These are phyloP conservation scores for Camellia japonica DNA, from an alignment of 148 eudicot genomes.

Conservation along the genomic window DNA sequence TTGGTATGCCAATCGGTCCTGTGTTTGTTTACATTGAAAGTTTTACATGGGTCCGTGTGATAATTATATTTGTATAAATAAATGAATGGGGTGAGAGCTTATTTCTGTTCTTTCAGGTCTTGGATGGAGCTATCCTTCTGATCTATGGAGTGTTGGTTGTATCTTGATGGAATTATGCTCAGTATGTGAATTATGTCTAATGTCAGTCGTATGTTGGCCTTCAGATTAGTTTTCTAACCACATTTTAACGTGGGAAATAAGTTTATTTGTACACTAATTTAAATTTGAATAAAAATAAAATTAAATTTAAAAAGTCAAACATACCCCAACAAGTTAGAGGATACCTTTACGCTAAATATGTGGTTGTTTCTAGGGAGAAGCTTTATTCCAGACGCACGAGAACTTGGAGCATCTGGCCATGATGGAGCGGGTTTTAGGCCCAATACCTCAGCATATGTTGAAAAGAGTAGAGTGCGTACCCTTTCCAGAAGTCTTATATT, in stretches of 20 bases:
- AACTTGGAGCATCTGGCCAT: slow-evolving; percentile 67
- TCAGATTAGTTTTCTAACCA: not conserved
- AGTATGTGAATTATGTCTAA: slow-evolving; percentile 27
- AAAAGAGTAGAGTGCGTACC: slow-evolving; percentile 55
- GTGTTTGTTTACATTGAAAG: not conserved
- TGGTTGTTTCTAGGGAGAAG: slow-evolving; percentile 48
- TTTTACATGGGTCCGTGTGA: slow-evolving; percentile 7
- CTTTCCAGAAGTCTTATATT: slow-evolving; percentile 1
- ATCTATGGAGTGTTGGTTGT: slow-evolving; percentile 69
- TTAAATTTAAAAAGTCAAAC: no score
- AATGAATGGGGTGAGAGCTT: not conserved
- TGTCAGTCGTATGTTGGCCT: slow-evolving; percentile 5
- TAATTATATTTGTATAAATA: not conserved
- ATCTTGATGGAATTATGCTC: slow-evolving; percentile 63
- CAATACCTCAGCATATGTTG: slow-evolving; percentile 56
- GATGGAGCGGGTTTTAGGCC: slow-evolving; percentile 69
- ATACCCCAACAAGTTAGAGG: no score
- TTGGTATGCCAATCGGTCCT: slow-evolving; percentile 32
- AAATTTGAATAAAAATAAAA: no score
- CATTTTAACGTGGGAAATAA: no score
- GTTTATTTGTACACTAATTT: no score
- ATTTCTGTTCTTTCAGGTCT: slow-evolving; percentile 31
- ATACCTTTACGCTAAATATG: not conserved
- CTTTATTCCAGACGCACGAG: slow-evolving; percentile 66
- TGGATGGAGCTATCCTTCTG: slow-evolving; percentile 71